Evolutionary conservation across 192 early-diverging fungal species (phyloP), one percentile per base, ranked within the genome.

Genomic region (Diversispora epigaea): DNA sequence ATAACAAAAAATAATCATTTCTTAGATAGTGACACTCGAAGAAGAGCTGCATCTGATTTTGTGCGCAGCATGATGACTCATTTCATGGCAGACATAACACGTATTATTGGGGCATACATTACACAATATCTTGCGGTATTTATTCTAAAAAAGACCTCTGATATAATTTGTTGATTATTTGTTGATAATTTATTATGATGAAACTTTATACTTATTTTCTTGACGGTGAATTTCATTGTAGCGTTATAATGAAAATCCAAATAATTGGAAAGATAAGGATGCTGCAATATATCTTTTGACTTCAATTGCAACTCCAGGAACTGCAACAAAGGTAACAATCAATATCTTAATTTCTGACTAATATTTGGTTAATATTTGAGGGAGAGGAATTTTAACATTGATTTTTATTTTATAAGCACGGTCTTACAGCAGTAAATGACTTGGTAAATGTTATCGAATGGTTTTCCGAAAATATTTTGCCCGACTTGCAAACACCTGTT

Each of bases 211-310:
- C 2, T 32, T 32, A 32, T 32, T 32, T 32, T 32, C 25, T 32
- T 32, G 25, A 32, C 2, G 25, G 25, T 32, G 25, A 32, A 19
- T 73, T 77, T n/a, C 66, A 75, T 55, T 47, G 14, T 71, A 89
- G 87, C 85, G 82, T 60, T 98, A 98, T 76, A 86, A 82, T 22
- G 78, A 83, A 25, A 90, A 96, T 69, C 88, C 88, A 0, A 78
- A 58, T 9, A 89, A 96, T 78, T 98, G 96, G 96, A 95, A 94
- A 77, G 88, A 92, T 58, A 98, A 99, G 79, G 94, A 99, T 75
- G 92, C 95, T 3, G 98, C 98, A 44, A 86, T 99, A 44, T 98
- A 93, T 72, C 80, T 99, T 78, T 86, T 96, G 50, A 95, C 92
- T 17, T 90, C 96, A 15, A 90, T 98, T 60, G 91, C 96, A 8